phyloP scores from a whole-genome alignment of 257 asterid species.

The Solanum rostratum region DNA sequence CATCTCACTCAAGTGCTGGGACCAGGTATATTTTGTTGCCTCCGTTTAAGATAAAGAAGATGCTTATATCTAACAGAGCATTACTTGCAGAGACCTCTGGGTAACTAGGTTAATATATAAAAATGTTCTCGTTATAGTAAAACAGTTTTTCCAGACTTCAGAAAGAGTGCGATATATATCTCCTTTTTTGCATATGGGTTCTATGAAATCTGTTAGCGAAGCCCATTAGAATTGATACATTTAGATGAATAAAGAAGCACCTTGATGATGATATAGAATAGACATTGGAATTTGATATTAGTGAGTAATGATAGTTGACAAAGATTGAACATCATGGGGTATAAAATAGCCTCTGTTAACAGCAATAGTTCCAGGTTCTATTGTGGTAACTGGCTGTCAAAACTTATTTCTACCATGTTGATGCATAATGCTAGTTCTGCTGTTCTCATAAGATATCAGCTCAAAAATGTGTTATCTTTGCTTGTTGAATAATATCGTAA shows the following conservation, averaged over 20 bases:
- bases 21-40: slow-evolving; percentile 40
- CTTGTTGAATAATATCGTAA: neutral
- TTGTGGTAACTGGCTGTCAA: neutral
- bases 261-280: neutral
- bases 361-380: neutral
- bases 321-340: neutral
- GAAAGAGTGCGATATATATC: neutral
- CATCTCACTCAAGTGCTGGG: slow-evolving; percentile 89
- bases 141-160: neutral
- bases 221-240: neutral
- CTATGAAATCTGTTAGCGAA: neutral
- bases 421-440: neutral
- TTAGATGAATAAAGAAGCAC: neutral
- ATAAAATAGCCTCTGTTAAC: neutral
- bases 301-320: neutral
- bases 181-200: neutral
- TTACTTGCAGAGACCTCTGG: neutral
- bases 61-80: neutral
- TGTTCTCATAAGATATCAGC: neutral
- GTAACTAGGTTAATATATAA: neutral
- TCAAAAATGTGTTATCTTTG: neutral
- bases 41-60: neutral
- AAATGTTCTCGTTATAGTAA: neutral
- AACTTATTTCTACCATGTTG: neutral
- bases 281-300: neutral